These are phyloP conservation scores for Dioscorea cayenensis DNA, from an alignment of 116 monocot species.

Conservation along the genomic window DNA sequence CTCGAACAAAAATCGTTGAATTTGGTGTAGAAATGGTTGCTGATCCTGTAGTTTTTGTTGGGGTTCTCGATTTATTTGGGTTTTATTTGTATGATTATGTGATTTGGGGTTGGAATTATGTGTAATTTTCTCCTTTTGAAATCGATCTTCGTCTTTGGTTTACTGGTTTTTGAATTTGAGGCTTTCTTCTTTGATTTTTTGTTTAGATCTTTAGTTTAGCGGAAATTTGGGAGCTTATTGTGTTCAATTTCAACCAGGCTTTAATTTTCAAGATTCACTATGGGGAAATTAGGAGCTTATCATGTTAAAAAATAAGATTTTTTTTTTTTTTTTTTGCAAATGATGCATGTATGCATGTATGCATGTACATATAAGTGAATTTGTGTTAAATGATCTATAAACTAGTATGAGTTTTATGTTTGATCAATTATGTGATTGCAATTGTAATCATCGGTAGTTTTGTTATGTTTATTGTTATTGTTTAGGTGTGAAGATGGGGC, in stretches of 20 bases:
- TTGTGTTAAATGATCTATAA: too few relatives aligned
- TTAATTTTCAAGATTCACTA: too few relatives aligned
- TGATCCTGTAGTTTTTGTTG: neutral
- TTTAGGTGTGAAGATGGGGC: constrained; percentile 33
- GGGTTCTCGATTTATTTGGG: neutral
- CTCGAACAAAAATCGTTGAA: neutral
- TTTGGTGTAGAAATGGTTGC: neutral
- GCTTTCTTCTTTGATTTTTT: neutral
- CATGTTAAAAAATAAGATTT: too few relatives aligned
- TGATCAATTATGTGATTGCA: neutral
- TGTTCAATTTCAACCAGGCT: too few relatives aligned
- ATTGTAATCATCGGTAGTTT: neutral
- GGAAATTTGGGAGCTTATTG: neutral
- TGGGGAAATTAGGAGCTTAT: too few relatives aligned
- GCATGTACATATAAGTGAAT: too few relatives aligned
- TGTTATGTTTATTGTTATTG: neutral
- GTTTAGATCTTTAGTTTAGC: neutral
- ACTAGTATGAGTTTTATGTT: neutral
- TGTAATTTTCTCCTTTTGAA: neutral
- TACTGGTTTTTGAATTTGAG: neutral
- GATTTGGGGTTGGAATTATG: neutral
- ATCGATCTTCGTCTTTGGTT: neutral
- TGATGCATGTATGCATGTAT: too few relatives aligned
- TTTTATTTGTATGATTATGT: neutral
- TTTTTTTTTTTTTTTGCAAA: too few relatives aligned